Evolutionary conservation across 176 grass and related monocot genomes (phyloP), one percentile per base, ranked within the genome.

Genomic region (Oryza glumipatula): DNA sequence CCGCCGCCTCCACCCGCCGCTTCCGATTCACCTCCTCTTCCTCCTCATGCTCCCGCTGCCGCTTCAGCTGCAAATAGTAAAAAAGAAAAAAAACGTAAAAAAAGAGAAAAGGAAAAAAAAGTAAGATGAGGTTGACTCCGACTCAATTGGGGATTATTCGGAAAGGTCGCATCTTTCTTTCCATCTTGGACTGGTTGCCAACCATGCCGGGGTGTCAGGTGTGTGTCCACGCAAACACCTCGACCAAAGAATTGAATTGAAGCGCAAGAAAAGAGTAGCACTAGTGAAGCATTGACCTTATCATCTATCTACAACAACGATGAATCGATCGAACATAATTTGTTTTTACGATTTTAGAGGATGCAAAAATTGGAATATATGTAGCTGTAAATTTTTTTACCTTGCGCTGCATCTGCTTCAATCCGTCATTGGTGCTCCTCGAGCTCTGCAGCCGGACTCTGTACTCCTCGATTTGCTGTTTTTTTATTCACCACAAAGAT

Each of bases 391-490:
- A 32, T 24, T 47, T n/a, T 8, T 24, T 46, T 36, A 89, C 82
- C 76, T 49, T 28, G 61, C 17, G 21, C 5, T 76, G 73, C 63
- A 84, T 41, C 63, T 74, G 38, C 82, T 46, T 63, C 81, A 84
- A 10, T 19, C 49, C 74, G 33, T 84, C 60, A 76, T 74, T 80
- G 0, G 69, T 45, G 68, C 22, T 74, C 16, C 45, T 73, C 76
- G 47, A 68, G 61, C 61, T 84, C 84, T 76, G 47, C 70, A 90
- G 70, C 89, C 84, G 60, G 66, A 41, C 64, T 80, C 80, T 80
- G 70, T 52, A 80, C 63, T 87, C 76, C 68, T 87, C 76, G 43
- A 90, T 87, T 68, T 87, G 84, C 88, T 90, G 84, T 22, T 52
- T 39, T 22, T 52, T 39, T 38, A 73, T 46, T 49, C 49, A 43